Evolutionary conservation across 495 filamentous ascomycete genomes (phyloP), one percentile per base, ranked within the genome.

Genomic region (Clohesyomyces aquaticus): DNA sequence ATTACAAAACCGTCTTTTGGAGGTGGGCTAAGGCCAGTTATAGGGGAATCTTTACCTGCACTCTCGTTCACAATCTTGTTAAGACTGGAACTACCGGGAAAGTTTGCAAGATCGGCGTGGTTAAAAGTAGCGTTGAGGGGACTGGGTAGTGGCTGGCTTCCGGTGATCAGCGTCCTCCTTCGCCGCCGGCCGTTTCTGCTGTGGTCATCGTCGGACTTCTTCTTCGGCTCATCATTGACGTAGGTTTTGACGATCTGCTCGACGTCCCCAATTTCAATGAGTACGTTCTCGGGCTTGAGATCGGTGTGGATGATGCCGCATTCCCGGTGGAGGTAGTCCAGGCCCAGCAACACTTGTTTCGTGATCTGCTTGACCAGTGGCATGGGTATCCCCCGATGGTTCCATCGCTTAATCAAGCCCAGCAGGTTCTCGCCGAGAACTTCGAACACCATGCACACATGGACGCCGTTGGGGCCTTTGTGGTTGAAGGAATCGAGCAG

Each of bases 391-490:
- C 94, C 94, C 28, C 94, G 83, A 74, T 98, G 94, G 68, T 98
- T 97, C 90, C 94, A 98, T 59, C 88, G 86, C 82, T 98, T 98
- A 80, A 98, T 98, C 74, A 98, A 76, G 12, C 95, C 94, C 55
- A 98, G 76, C 50, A 98, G 74, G 72, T 98, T 98, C 81, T 98
- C 94, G 14, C 94, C 94, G 49, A 98, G 77, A 12, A 98, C 94
- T 75, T 98, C 94, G 68, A 98, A 98, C 4, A 98, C 94, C 93
- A 98, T 98, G 80, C 94, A 98, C 50, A 98, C 92, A 72, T 98
- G 94, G 28, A 90, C 86, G 41, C 94, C 94, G 75, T 98, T 93
- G 14, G 93, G 94, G 4, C 94, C 94, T 76, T 95, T 96, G 77
- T 98, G 94, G 68, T 96, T 95, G 73, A 98, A 98, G 2, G 91